Base-by-base conservation (phyloP, 306 rosid genomes). In the Astragalus glycyphyllos region DNA sequence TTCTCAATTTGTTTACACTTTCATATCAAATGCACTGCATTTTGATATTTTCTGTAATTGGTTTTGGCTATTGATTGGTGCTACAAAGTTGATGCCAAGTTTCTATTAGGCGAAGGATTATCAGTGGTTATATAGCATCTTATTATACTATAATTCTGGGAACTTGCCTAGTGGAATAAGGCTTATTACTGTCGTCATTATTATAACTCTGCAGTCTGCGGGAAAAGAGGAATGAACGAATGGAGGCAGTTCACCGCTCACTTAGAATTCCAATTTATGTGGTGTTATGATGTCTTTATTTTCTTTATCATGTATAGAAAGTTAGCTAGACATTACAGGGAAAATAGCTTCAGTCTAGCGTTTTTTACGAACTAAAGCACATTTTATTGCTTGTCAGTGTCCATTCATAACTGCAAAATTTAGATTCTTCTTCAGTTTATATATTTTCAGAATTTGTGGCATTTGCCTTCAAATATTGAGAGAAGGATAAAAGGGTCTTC, bases 391-490 rank as follows among this genome's bases (percentile, higher is more conserved):
- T 60, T 4, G 11, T 50, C 50, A 7, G 5, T 64, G 62, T 65
- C 45, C 48, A 58, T 46, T 40, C 56, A 65, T 58, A 49, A 13
- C 75, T 60, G 51, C 31, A 20, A 47, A 58, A 35, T 4, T 20
- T 74, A 20, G 46, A 46, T 46, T 47, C 40, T 13, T 66, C 60
- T 65, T 60, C 42, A 49, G 16, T 50, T 50, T 55, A 44, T 58
- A 20, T 42, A 3, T 40, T 47, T 59, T 60, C 23, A 51, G 40
- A 69, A 56, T 57, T 57, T 56, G 20, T 75, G 66, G 74, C 38
- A 56, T 49, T 57, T 70, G 17, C 71, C 74, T 69, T 69, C 35
- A 48, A 12, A 57, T 73, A 12, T 53, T 29, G 60, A 68, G 57
- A 40, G 32, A 31, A 50, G 65, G 59, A 65, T 48, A 46, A 8